phyloP scores from a whole-genome alignment of 2,329 filamentous ascomycete genomes.

The Penicillium freii region DNA sequence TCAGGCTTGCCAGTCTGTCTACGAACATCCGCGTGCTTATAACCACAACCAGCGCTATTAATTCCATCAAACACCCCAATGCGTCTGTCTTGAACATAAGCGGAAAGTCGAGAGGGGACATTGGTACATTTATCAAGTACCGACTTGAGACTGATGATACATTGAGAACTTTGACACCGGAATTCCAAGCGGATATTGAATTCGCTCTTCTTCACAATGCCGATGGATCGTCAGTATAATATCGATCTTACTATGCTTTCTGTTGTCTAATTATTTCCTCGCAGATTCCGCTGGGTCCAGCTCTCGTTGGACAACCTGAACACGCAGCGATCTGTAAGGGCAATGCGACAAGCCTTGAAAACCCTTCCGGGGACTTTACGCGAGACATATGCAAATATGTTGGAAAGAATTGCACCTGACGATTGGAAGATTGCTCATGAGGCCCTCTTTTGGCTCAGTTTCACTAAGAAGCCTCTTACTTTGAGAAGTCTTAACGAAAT shows the following conservation, averaged over 20 bases:
- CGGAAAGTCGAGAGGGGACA: constrained; percentile 14
- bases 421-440: constrained; percentile 15
- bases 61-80: not conserved
- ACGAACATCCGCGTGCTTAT: constrained; percentile 19
- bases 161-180: constrained; percentile 3
- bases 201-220: constrained; percentile 9
- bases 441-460: constrained; percentile 22
- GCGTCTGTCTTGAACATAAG: constrained; percentile 8
- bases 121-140: constrained; percentile 15
- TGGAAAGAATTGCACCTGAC: constrained; percentile 12
- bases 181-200: constrained; percentile 17
- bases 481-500: constrained; percentile 16
- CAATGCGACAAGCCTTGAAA: constrained; percentile 17
- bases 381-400: constrained; percentile 19
- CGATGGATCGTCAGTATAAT: constrained; percentile 20
- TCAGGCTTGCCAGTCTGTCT: constrained; percentile 9
- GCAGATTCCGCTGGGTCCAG: constrained; percentile 24
- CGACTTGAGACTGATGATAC: constrained; percentile 12
- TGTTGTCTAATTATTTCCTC: not conserved
- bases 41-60: constrained; percentile 13
- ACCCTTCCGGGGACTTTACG: constrained; percentile 17
- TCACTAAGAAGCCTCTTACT: constrained; percentile 12
- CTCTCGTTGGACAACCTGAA: constrained; percentile 22
- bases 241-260: not conserved
- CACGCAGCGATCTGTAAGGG: constrained; percentile 16